phyloP scores from a whole-genome alignment of 768 basidiomycete genomes.

The Fomitopsis pulvina region DNA sequence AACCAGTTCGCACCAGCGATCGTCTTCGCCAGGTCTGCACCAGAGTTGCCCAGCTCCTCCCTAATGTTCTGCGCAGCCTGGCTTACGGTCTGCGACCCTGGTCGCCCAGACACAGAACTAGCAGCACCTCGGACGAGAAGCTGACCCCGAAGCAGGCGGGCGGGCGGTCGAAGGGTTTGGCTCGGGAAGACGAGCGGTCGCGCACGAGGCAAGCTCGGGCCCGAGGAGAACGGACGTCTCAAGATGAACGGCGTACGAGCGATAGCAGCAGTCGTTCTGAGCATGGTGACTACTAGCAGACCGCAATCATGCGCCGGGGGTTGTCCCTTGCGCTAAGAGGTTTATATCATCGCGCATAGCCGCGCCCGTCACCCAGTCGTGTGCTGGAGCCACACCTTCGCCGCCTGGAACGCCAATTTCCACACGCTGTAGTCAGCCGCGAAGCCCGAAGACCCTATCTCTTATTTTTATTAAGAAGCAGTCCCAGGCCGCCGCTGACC shows the following conservation, averaged over 20 bases:
- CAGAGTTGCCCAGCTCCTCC: slow-evolving; percentile 76
- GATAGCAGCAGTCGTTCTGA: background rate
- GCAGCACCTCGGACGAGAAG: slow-evolving; percentile 36
- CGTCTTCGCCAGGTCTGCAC: slow-evolving; percentile 67
- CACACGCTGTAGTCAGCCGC: background rate
- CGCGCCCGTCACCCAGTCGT: background rate
- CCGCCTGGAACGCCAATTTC: background rate
- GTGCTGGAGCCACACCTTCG: background rate
- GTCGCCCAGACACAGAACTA: slow-evolving; percentile 58
- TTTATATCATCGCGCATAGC: background rate
- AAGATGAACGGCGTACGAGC: background rate
- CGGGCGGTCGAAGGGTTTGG: background rate
- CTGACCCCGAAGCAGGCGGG: background rate
- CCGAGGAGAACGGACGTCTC: background rate
- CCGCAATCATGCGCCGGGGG: background rate
- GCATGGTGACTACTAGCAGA: background rate
- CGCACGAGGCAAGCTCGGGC: background rate
- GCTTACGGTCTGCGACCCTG: slow-evolving; percentile 68
- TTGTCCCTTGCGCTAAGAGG: background rate
- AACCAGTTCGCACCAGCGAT: slow-evolving; percentile 69
- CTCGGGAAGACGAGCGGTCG: background rate
- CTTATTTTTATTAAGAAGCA: background rate
- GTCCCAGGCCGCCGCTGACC: background rate
- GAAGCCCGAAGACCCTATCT: background rate
- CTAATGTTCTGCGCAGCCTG: slow-evolving; percentile 74